A percentile compares a stretch with the other conserved stretches of the same genome.
phyloP scores from a whole-genome alignment of 2,329 filamentous ascomycete species.

The Teratosphaeriaceae sp. region DNA sequence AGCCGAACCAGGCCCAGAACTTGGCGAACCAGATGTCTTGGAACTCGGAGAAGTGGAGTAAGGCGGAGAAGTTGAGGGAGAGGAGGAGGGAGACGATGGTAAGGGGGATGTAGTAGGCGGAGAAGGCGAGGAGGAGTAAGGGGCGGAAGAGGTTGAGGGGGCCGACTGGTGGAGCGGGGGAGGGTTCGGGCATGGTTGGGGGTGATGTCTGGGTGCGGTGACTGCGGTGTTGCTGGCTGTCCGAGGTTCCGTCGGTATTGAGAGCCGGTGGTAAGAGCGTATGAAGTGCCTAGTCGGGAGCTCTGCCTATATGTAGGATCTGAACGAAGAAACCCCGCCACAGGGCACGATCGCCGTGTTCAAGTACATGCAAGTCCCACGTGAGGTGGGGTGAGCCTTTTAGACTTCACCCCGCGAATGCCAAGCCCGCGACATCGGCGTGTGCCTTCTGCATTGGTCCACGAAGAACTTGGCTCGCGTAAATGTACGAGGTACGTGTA shows the following conservation, averaged over 20 bases:
- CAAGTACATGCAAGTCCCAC: too few species aligned
- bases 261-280: too few species aligned
- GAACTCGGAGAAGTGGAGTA: conserved; percentile 24
- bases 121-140: conserved; percentile 44
- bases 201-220: not conserved
- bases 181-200: conserved; percentile 1
- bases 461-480: too few species aligned
- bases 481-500: too few species aligned
- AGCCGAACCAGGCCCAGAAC: conserved; percentile 55
- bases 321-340: too few species aligned
- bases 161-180: conserved; percentile 11
- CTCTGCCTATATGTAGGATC: too few species aligned
- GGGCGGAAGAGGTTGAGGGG: conserved; percentile 28
- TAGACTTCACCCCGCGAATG: not conserved
- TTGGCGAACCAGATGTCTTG: conserved; percentile 50
- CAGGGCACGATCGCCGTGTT: too few species aligned
- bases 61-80: conserved; percentile 17
- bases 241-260: too few species aligned
- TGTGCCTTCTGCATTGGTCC: not conserved
- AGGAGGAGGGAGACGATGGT: conserved; percentile 41
- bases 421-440: not conserved
- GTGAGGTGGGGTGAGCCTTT: too few species aligned
- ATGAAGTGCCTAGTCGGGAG: too few species aligned
- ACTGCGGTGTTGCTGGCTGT: too few species aligned
- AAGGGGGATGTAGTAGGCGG: conserved; percentile 45